Percentiles rank a stretch among this genome's conserved stretches.
phyloP scores from a whole-genome alignment of 192 early-diverging fungal species.

The Gaertneriomyces sp. region DNA sequence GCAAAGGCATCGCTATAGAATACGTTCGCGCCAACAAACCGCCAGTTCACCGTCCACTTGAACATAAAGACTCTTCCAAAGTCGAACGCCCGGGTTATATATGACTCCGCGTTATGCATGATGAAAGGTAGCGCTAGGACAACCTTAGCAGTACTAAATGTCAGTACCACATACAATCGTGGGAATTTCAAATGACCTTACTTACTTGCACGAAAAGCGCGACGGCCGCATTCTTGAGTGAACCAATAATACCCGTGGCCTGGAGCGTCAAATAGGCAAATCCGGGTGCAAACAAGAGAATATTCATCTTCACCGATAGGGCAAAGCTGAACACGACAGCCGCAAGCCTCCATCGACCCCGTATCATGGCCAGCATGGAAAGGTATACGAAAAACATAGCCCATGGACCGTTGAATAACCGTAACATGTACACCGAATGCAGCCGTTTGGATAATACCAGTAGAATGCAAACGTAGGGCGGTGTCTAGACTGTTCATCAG shows the following conservation, averaged over 20 bases:
- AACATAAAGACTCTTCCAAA: slow-evolving; percentile 80
- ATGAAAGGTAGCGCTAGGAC: slow-evolving; percentile 66
- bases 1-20: slow-evolving; percentile 68
- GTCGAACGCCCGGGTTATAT: slow-evolving; percentile 80
- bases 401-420: slow-evolving; percentile 90
- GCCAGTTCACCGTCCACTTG: slow-evolving; percentile 97
- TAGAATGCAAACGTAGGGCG: slow-evolving; percentile 60
- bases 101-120: slow-evolving; percentile 50
- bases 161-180: not conserved
- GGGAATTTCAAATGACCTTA: not conserved
- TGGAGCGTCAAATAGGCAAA: slow-evolving; percentile 67
- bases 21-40: slow-evolving; percentile 64
- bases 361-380: slow-evolving; percentile 61
- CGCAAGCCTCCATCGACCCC: slow-evolving; percentile 45
- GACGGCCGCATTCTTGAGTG: slow-evolving; percentile 42
- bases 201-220: slow-evolving; percentile 35
- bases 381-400: slow-evolving; percentile 82
- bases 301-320: slow-evolving; percentile 93
- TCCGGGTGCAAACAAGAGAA: slow-evolving; percentile 85
- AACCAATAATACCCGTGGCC: slow-evolving; percentile 35
- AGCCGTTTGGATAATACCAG: slow-evolving; percentile 76
- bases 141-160: slow-evolving; percentile 32
- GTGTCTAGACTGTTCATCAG: slow-evolving; percentile 42
- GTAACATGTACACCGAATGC: slow-evolving; percentile 89
- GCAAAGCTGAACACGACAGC: slow-evolving; percentile 70